phyloP scores from a whole-genome alignment of 202 grass and related monocot species.

The Carex sylvatica region DNA sequence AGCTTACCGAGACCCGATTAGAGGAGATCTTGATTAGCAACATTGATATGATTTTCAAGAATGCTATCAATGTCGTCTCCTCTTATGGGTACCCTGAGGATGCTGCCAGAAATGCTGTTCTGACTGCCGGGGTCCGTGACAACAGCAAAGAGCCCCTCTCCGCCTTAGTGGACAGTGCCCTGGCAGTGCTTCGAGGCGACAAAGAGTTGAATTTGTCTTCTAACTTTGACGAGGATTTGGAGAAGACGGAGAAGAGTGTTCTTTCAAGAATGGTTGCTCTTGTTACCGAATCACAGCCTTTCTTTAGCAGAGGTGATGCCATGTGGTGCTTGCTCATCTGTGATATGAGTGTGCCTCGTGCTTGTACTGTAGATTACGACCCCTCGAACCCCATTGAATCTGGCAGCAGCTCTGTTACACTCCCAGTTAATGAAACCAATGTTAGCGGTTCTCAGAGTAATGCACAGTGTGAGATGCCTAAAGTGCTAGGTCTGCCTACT shows the following conservation, averaged over 20 bases:
- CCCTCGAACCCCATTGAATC: slow-evolving; percentile 21
- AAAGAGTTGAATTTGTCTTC: slow-evolving; percentile 41
- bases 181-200: slow-evolving; percentile 62
- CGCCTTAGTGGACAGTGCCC: slow-evolving; percentile 45
- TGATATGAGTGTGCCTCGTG: slow-evolving; percentile 69
- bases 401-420: slow-evolving; percentile 8
- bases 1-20: slow-evolving; percentile 60
- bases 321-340: slow-evolving; percentile 94
- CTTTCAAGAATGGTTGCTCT: slow-evolving; percentile 58
- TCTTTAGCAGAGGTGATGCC: slow-evolving; percentile 67
- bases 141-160: slow-evolving; percentile 63
- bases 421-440: slow-evolving; percentile 24
- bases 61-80: slow-evolving; percentile 58
- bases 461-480: slow-evolving; percentile 42
- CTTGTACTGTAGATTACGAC: slow-evolving; percentile 62
- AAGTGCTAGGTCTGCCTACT: slow-evolving; percentile 33
- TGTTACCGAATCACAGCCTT: slow-evolving; percentile 67
- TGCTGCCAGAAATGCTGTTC: slow-evolving; percentile 45
- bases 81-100: slow-evolving; percentile 74
- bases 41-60: slow-evolving; percentile 70
- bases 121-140: slow-evolving; percentile 47
- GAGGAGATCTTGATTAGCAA: slow-evolving; percentile 83
- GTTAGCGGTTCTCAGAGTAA: slow-evolving; percentile 26
- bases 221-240: slow-evolving; percentile 50
- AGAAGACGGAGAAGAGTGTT: slow-evolving; percentile 58